phyloP scores from a whole-genome alignment of 2,329 filamentous ascomycete species.

The Fusarium aywerte region DNA sequence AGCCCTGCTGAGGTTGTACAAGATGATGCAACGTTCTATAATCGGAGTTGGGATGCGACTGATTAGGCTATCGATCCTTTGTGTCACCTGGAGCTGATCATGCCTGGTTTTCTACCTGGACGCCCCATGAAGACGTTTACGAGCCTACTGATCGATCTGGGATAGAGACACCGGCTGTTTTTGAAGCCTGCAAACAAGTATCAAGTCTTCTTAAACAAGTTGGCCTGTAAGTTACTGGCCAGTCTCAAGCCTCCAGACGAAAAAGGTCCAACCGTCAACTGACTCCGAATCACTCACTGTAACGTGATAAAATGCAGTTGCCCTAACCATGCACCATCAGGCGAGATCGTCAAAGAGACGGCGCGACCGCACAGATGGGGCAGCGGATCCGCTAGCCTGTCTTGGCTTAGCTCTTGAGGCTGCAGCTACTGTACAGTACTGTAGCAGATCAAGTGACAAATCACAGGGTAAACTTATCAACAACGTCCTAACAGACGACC shows the following conservation, averaged over 20 bases:
- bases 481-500: background rate
- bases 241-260: background rate
- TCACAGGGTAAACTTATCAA: background rate
- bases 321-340: constrained; percentile 42
- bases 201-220: background rate
- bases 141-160: background rate
- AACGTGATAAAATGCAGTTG: constrained; percentile 37
- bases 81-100: constrained; percentile 1
- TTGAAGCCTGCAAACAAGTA: background rate
- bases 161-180: too few species aligned
- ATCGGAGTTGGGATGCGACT: constrained; percentile 15
- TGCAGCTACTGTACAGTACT: too few species aligned
- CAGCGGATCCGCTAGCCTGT: constrained; percentile 29
- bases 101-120: too few species aligned
- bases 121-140: too few species aligned
- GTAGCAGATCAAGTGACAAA: constrained; percentile 10
- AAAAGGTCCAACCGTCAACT: background rate
- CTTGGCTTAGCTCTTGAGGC: constrained; percentile 15
- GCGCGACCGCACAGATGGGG: constrained; percentile 43
- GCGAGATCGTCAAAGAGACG: constrained; percentile 43
- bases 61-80: constrained; percentile 20
- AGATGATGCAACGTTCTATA: constrained; percentile 34
- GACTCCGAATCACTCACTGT: constrained; percentile 12
- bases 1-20: constrained; percentile 30
- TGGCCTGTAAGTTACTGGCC: too few species aligned